phyloP scores from a whole-genome alignment of 768 basidiomycete genomes.

The Amanita subjunquillea region DNA sequence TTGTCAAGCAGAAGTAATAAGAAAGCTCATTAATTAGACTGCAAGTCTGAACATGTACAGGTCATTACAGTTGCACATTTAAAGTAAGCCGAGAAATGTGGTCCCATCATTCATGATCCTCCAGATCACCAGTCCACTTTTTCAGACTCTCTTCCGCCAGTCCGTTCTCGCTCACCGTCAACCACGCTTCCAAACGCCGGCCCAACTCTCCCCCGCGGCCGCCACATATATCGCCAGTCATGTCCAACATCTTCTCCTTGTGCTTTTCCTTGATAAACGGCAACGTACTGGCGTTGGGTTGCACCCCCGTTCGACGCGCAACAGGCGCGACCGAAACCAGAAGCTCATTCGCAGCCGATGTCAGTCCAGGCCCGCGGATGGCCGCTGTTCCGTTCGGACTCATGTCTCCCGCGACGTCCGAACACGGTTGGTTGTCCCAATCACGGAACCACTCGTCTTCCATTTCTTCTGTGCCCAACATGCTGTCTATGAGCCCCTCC shows the following conservation, averaged over 20 bases:
- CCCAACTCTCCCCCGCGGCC: conserved; percentile 75
- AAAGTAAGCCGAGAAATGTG: too few species aligned
- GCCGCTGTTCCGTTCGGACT: conserved; percentile 4
- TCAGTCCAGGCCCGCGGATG: background rate
- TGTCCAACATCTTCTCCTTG: conserved; percentile 60
- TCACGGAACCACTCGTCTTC: conserved; percentile 64
- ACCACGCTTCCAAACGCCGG: conserved; percentile 64
- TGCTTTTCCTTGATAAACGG: conserved; percentile 52
- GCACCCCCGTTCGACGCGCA: background rate
- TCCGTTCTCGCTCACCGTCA: conserved; percentile 32
- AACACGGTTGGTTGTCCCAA: conserved; percentile 11
- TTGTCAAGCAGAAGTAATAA: too few species aligned
- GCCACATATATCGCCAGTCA: conserved; percentile 68
- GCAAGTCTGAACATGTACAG: too few species aligned
- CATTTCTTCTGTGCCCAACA: conserved; percentile 61
- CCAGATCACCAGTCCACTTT: background rate
- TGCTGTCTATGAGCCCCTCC: conserved; percentile 68
- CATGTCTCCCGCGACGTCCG: background rate
- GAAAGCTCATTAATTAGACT: too few species aligned
- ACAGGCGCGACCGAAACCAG: background rate
- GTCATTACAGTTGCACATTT: too few species aligned
- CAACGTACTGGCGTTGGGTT: conserved; percentile 12
- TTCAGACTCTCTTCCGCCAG: background rate
- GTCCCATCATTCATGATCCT: background rate
- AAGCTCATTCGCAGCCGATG: background rate